These are phyloP conservation scores for Tubosaeta sp. DNA, from an alignment of 768 basidiomycete species.

Conservation along the genomic window DNA sequence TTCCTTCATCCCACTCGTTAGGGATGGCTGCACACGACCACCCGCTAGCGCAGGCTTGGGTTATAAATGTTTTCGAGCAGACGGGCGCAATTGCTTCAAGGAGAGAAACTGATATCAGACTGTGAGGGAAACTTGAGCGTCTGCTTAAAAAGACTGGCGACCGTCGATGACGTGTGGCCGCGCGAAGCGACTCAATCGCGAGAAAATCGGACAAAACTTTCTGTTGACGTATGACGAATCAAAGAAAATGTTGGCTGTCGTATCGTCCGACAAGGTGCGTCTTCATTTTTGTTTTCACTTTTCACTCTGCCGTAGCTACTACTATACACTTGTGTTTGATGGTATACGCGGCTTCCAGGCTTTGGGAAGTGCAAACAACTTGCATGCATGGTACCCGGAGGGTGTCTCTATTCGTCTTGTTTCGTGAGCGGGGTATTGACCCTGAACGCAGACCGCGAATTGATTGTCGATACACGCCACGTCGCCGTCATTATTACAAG, in stretches of 20 bases:
- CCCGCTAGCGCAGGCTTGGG: not conserved
- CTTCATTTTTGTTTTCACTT: not conserved
- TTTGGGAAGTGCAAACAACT: constrained; percentile 37
- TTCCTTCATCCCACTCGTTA: not conserved
- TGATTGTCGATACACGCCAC: not conserved
- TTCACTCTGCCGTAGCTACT: constrained; percentile 20
- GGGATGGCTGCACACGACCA: not conserved
- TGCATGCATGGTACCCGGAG: constrained; percentile 41
- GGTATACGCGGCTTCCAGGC: constrained; percentile 41
- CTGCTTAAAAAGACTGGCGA: too few relatives aligned
- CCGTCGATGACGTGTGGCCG: too few relatives aligned
- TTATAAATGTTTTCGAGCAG: constrained; percentile 17
- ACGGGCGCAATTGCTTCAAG: constrained; percentile 38
- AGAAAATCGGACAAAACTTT: too few relatives aligned
- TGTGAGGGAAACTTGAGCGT: constrained; percentile 8
- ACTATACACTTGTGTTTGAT: constrained; percentile 45
- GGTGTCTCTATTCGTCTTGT: constrained; percentile 29
- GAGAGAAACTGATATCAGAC: constrained; percentile 39
- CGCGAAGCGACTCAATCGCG: too few relatives aligned
- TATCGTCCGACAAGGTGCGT: constrained; percentile 39
- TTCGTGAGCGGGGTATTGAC: constrained; percentile 35
- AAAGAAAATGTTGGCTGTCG: too few relatives aligned
- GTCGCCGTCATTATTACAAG: not conserved
- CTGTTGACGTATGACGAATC: too few relatives aligned
- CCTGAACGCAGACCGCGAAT: not conserved